phyloP scores from a whole-genome alignment of 2,329 filamentous ascomycete species.

The Cadophora sp. region DNA sequence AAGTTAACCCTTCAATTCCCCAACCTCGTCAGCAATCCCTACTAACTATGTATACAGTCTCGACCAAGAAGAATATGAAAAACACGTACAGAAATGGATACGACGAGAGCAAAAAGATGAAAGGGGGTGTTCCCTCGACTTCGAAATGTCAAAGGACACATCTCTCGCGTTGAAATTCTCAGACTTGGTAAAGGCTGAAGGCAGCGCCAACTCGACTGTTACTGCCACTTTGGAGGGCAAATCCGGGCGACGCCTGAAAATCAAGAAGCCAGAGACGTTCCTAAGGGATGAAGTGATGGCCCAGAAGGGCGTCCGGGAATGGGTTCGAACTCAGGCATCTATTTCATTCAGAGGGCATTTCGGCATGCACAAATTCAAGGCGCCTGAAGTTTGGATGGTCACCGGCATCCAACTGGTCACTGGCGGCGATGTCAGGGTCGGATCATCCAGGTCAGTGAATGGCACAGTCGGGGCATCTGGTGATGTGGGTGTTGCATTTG shows the following conservation, averaged over 20 bases:
- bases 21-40: not conserved
- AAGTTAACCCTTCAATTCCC: not conserved
- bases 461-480: conserved; percentile 12
- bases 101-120: conserved; percentile 19
- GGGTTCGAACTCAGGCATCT: conserved; percentile 16
- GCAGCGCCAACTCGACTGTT: conserved; percentile 6
- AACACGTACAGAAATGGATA: conserved; percentile 13
- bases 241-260: conserved; percentile 16
- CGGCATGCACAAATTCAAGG: conserved; percentile 18
- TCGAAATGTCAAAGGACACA: conserved; percentile 14
- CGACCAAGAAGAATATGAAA: conserved; percentile 12
- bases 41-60: conserved; percentile 1
- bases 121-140: conserved; percentile 14
- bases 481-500: conserved; percentile 8
- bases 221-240: conserved; percentile 17
- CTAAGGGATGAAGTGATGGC: conserved; percentile 19
- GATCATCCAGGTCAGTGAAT: conserved; percentile 14
- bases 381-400: conserved; percentile 19
- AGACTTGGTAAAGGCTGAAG: conserved; percentile 14
- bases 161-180: conserved; percentile 15
- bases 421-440: conserved; percentile 11
- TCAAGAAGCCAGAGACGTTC: conserved; percentile 18
- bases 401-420: conserved; percentile 15
- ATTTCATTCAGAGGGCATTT: conserved; percentile 16
- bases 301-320: conserved; percentile 18